These are phyloP conservation scores for Lecanicillium sp. DNA, from an alignment of 2,329 filamentous ascomycete genomes.

Conservation along the genomic window DNA sequence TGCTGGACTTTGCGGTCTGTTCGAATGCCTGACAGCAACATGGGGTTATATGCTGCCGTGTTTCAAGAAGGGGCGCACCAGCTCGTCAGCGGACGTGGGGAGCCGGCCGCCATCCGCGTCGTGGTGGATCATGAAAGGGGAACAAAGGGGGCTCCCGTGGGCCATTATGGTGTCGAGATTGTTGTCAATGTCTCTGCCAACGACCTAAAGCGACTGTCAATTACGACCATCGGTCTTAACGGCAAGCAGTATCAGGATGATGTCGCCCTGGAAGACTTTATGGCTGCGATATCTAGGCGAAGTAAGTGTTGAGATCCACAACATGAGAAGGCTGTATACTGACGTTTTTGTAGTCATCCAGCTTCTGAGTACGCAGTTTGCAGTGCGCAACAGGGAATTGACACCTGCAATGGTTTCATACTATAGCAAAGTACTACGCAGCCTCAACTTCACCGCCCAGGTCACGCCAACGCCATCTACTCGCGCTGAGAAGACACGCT, in stretches of 20 bases:
- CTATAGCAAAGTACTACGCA: constrained; percentile 69
- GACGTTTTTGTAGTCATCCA: constrained; percentile 53
- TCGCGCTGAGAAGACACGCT: constrained; percentile 56
- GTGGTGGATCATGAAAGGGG: constrained; percentile 64
- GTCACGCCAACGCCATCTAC: constrained; percentile 19
- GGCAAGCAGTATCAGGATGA: constrained; percentile 69
- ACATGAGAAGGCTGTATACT: constrained; percentile 16
- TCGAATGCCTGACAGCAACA: constrained; percentile 51
- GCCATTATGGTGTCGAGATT: constrained; percentile 64
- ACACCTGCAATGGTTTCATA: constrained; percentile 66
- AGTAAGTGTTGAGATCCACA: constrained; percentile 38
- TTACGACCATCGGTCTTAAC: constrained; percentile 54
- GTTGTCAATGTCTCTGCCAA: constrained; percentile 53
- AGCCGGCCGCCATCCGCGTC: constrained; percentile 62
- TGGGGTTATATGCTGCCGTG: constrained; percentile 58
- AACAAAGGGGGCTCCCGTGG: constrained; percentile 57
- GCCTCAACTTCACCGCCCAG: constrained; percentile 50
- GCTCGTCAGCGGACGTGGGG: constrained; percentile 54
- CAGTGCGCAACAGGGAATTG: constrained; percentile 55
- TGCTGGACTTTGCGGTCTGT: constrained; percentile 74
- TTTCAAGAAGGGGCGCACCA: constrained; percentile 63
- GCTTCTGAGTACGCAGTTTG: constrained; percentile 63
- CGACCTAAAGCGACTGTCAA: constrained; percentile 41
- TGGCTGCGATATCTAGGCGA: constrained; percentile 67
- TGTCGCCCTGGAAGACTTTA: constrained; percentile 62